Percentiles rank a stretch among this genome's conserved stretches.
Evolutionary conservation across 2,329 filamentous ascomycete genomes (phyloP).

Genomic region (Pseudogymnoascus sp.): DNA sequence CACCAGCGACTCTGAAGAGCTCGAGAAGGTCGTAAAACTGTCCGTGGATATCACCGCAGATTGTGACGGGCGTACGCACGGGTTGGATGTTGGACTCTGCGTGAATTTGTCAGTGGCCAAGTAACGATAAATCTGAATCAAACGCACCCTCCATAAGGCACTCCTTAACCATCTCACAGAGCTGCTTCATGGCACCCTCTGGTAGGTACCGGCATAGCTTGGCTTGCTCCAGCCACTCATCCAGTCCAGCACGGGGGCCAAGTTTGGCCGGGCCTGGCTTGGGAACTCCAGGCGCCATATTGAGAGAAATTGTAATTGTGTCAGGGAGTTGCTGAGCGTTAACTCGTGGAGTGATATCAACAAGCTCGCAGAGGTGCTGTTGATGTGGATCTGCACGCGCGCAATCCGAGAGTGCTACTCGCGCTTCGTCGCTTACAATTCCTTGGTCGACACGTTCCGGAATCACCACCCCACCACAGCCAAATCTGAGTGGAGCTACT

Average conservation of each 20-base stretch:
- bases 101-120: constrained; percentile 17
- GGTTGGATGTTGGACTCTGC: constrained; percentile 97
- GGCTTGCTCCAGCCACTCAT: constrained; percentile 94
- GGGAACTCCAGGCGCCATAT: constrained; percentile 50
- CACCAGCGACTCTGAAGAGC: constrained; percentile 90
- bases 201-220: constrained; percentile 97
- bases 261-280: constrained; percentile 87
- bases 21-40: constrained; percentile 98
- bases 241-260: constrained; percentile 73
- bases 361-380: constrained; percentile 5
- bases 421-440: constrained; percentile 9
- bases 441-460: background rate
- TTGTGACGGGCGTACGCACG: constrained; percentile 91
- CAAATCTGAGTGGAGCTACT: background rate
- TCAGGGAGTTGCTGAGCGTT: background rate
- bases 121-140: background rate
- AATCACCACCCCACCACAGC: constrained; percentile 6
- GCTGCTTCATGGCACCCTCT: constrained; percentile 93
- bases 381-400: constrained; percentile 6
- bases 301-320: background rate
- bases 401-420: constrained; percentile 6
- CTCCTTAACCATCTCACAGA: constrained; percentile 98
- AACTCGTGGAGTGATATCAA: background rate
- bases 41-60: constrained; percentile 96
- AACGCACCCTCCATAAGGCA: constrained; percentile 88